Percentiles rank a stretch among this genome's conserved stretches.
phyloP scores from a whole-genome alignment of 225 moss, liverwort and hornwort genomes.

The Lunularia cruciata region DNA sequence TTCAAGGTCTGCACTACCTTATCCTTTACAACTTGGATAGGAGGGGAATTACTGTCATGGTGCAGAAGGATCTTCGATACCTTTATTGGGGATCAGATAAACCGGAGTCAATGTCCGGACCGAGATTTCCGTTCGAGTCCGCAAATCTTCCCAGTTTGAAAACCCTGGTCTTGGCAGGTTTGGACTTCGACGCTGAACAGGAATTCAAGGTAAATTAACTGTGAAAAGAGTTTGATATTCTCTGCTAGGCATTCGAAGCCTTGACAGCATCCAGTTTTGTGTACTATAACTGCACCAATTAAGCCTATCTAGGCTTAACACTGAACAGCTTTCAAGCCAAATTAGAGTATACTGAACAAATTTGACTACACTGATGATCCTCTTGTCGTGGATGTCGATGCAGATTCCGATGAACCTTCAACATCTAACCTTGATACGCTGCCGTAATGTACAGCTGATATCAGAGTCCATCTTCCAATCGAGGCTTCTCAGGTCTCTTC shows the following conservation, averaged over 20 bases:
- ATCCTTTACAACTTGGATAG: neutral
- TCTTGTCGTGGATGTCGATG: neutral
- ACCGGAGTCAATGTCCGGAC: neutral
- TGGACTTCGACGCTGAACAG: neutral
- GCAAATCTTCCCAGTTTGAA: neutral
- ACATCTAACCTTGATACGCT: conserved; percentile 3
- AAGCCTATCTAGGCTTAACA: neutral
- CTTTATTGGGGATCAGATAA: conserved; percentile 1
- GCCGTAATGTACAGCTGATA: neutral
- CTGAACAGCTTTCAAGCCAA: neutral
- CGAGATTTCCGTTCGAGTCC: neutral
- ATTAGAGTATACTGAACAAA: neutral
- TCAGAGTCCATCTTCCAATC: neutral
- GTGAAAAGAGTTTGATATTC: no score
- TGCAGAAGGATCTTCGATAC: neutral
- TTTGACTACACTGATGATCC: no score
- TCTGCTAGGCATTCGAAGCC: no score
- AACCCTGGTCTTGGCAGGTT: neutral
- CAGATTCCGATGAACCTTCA: neutral
- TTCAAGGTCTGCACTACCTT: neutral
- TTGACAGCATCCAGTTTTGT: neutral
- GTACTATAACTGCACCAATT: neutral
- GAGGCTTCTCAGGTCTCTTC: neutral
- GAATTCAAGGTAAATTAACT: neutral
- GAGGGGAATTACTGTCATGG: neutral